Percentiles rank a stretch among this genome's conserved stretches.
phyloP scores from a whole-genome alignment of 2,329 filamentous ascomycete species.

The Alternaria burnsii region DNA sequence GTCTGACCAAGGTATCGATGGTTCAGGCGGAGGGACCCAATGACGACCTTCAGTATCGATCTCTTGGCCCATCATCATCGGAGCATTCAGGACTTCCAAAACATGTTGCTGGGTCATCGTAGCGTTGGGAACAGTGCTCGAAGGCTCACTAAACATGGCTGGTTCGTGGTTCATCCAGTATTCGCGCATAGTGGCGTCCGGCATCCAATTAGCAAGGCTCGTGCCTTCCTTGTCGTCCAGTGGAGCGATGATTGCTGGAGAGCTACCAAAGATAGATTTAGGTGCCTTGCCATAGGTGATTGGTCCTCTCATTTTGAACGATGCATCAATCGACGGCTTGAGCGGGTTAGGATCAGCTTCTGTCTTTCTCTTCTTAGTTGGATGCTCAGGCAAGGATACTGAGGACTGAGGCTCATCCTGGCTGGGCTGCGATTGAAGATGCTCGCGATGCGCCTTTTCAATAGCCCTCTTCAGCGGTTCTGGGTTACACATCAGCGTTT shows the following conservation, averaged over 20 bases:
- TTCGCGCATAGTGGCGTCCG: conserved; percentile 46
- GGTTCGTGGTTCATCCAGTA: conserved; percentile 53
- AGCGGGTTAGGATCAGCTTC: conserved; percentile 14
- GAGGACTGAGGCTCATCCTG: conserved; percentile 29
- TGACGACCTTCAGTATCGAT: conserved; percentile 17
- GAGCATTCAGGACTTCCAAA: conserved; percentile 45
- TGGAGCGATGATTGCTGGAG: conserved; percentile 7
- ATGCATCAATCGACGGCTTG: background rate
- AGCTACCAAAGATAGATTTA: conserved; percentile 9
- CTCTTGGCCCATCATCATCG: conserved; percentile 37
- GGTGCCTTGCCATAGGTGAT: conserved; percentile 23
- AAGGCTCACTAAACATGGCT: conserved; percentile 52
- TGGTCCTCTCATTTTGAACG: conserved; percentile 9
- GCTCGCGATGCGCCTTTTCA: conserved; percentile 35
- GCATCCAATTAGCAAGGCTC: conserved; percentile 20
- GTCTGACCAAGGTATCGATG: conserved; percentile 51
- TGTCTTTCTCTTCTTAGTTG: conserved; percentile 36
- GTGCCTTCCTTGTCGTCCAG: background rate
- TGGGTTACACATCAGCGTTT: conserved; percentile 11
- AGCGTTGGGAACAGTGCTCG: conserved; percentile 55
- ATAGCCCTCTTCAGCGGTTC: conserved; percentile 37
- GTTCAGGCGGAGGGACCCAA: conserved; percentile 34
- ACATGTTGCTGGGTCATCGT: conserved; percentile 53
- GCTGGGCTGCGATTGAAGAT: conserved; percentile 29
- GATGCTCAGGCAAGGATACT: conserved; percentile 27